phyloP scores from a whole-genome alignment of 495 filamentous ascomycete genomes.

The Terfezia claveryi region DNA sequence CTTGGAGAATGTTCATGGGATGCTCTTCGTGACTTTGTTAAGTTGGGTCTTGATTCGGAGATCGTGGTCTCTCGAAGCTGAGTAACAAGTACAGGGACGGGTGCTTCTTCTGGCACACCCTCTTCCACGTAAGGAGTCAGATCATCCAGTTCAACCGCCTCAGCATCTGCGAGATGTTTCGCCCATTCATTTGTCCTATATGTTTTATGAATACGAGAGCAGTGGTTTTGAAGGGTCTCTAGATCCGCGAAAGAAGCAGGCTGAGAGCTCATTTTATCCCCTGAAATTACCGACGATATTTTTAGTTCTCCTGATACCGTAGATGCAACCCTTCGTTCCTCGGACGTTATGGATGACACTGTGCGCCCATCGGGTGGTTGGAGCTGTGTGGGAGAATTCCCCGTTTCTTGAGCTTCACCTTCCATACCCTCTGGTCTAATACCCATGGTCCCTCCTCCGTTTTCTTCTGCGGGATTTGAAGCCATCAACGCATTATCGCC shows the following conservation, averaged over 20 bases:
- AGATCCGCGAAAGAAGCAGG: constrained; percentile 1
- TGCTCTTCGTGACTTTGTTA: background rate
- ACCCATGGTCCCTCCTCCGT: background rate
- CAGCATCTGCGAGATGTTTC: constrained; percentile 63
- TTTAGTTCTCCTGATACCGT: background rate
- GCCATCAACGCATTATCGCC: background rate
- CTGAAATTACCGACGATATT: background rate
- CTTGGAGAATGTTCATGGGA: background rate
- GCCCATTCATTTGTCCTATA: constrained; percentile 96
- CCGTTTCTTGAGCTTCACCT: background rate
- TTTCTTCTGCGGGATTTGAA: background rate
- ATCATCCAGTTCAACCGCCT: constrained; percentile 48
- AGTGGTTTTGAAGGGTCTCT: constrained; percentile 5
- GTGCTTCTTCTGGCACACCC: constrained; percentile 25
- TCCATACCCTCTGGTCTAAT: background rate
- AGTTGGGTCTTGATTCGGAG: constrained; percentile 6
- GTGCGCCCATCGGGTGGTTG: background rate
- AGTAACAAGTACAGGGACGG: constrained; percentile 40
- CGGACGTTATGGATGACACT: background rate
- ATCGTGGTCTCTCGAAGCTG: constrained; percentile 50
- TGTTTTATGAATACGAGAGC: constrained; percentile 49
- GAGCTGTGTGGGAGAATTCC: too few relatives aligned
- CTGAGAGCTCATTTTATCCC: background rate
- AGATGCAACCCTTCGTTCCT: background rate
- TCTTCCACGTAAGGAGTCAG: constrained; percentile 26